phyloP scores from a whole-genome alignment of 331 rosid genomes.

The Prunus yedoensis region DNA sequence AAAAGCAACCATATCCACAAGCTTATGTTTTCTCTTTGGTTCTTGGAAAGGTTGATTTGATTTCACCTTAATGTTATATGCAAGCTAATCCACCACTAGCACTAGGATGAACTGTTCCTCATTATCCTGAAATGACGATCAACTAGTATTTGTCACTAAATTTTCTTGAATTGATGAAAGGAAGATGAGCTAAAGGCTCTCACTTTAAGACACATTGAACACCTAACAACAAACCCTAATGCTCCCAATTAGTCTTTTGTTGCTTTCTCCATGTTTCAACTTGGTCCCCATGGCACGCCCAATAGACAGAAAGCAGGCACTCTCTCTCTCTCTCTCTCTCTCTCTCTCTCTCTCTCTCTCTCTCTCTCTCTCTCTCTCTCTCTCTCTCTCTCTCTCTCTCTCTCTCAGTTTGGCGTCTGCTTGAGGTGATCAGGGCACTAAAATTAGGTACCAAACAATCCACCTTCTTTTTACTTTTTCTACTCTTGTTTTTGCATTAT shows the following conservation, averaged over 20 bases:
- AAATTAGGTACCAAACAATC: neutral
- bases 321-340: neutral
- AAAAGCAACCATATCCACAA: too few relatives aligned
- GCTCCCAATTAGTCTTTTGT: neutral
- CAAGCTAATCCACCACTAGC: neutral
- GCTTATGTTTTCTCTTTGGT: too few relatives aligned
- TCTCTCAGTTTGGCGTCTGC: neutral
- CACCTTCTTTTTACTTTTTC: neutral
- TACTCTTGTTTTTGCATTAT: neutral
- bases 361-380: too few relatives aligned
- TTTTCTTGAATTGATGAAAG: too few relatives aligned
- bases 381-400: neutral
- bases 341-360: neutral
- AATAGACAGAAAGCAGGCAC: neutral
- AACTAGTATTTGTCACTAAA: too few relatives aligned
- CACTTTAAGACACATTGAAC: too few relatives aligned
- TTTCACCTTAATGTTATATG: neutral
- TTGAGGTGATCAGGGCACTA: neutral
- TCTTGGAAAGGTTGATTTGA: neutral
- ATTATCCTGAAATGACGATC: neutral
- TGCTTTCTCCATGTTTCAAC: neutral
- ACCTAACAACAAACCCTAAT: neutral
- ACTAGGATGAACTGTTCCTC: neutral
- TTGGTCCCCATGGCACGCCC: neutral
- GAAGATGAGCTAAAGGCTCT: too few relatives aligned